These are phyloP conservation scores for Xylaria hypoxylon DNA, from an alignment of 2,329 filamentous ascomycete species.

Conservation along the genomic window DNA sequence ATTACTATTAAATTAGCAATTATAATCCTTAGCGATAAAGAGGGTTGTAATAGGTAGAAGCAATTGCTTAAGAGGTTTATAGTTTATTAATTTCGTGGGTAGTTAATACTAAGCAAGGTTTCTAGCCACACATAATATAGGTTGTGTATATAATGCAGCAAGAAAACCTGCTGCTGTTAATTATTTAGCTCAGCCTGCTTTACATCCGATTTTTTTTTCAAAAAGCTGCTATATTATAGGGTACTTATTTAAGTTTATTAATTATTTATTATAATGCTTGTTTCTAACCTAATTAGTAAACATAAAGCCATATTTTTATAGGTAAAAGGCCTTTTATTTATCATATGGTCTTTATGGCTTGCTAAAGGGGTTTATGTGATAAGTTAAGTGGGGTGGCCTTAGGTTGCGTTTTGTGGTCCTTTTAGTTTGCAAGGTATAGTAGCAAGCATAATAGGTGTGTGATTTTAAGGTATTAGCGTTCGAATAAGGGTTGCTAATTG, in stretches of 20 bases:
- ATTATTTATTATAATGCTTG: neutral
- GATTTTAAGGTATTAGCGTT: too few relatives aligned
- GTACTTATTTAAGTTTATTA: neutral
- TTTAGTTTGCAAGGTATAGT: too few relatives aligned
- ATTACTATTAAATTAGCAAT: too few relatives aligned
- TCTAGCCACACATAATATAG: too few relatives aligned
- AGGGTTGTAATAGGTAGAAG: neutral
- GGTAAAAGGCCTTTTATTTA: neutral
- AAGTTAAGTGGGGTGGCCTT: neutral
- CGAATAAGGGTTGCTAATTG: too few relatives aligned
- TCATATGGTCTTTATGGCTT: neutral
- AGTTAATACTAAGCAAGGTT: neutral
- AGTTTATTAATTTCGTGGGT: neutral
- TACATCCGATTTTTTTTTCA: neutral
- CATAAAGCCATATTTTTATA: neutral
- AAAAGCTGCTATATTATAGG: neutral
- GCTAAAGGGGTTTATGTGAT: neutral
- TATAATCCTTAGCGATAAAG: neutral
- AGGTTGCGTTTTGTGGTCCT: too few relatives aligned
- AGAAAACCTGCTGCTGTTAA: neutral
- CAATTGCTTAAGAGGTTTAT: neutral
- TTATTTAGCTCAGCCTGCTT: neutral
- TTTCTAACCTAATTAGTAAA: neutral
- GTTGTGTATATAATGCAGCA: neutral
- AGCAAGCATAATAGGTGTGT: too few relatives aligned